Conservation (phyloP, 441 rosid species). For the Heliophila coronopifolia region DNA sequence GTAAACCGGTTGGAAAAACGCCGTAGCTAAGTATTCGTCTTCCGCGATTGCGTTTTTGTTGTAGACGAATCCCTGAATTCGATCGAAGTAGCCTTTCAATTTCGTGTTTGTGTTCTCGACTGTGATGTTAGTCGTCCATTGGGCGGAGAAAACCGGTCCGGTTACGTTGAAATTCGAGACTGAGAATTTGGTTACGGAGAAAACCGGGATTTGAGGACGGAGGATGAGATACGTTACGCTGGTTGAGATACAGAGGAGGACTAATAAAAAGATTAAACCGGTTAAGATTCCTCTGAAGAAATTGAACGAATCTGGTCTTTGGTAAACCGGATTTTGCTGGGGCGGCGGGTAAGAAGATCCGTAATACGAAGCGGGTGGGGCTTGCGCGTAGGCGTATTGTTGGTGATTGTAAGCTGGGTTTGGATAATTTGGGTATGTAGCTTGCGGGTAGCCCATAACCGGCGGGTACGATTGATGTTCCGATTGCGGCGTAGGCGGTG, state of each 20-base stretch:
- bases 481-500: constrained; percentile 14
- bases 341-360: constrained; percentile 18
- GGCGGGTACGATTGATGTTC: constrained; percentile 21
- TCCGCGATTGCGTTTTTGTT: constrained; percentile 15
- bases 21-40: constrained; percentile 24
- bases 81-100: constrained; percentile 30
- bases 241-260: constrained; percentile 19
- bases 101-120: constrained; percentile 35
- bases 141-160: constrained; percentile 34
- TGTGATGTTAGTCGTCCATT: constrained; percentile 36
- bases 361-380: constrained; percentile 39
- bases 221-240: constrained; percentile 27
- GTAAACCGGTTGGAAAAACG: constrained; percentile 22
- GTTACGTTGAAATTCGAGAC: constrained; percentile 37
- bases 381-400: constrained; percentile 32
- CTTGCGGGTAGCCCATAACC: constrained; percentile 29
- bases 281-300: constrained; percentile 33
- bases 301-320: constrained; percentile 21
- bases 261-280: constrained; percentile 24
- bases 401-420: constrained; percentile 22
- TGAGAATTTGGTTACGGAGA: constrained; percentile 33
- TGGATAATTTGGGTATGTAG: constrained; percentile 24
- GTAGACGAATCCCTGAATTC: constrained; percentile 25
- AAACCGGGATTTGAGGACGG: constrained; percentile 34
- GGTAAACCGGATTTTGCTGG: constrained; percentile 25